Percentiles rank a stretch among this genome's conserved stretches.
phyloP scores from a whole-genome alignment of 495 filamentous ascomycete species.

The Saxispiralis lemnorum region DNA sequence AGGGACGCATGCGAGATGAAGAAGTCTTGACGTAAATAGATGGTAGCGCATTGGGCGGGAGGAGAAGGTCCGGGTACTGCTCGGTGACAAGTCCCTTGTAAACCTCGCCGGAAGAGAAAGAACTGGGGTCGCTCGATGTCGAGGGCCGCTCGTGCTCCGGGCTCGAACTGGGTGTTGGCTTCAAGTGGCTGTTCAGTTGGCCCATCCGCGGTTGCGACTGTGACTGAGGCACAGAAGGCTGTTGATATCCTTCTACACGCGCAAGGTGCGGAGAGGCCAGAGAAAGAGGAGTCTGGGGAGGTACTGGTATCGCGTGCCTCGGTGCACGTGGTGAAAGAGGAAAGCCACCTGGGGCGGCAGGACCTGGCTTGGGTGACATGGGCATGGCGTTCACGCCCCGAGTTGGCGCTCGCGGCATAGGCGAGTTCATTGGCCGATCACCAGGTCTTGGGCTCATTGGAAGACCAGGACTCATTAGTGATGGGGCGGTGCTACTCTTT shows the following conservation, averaged over 20 bases:
- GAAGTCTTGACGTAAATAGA: slow-evolving; percentile 70
- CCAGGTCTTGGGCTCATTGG: slow-evolving; percentile 80
- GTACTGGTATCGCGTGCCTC: slow-evolving; percentile 46
- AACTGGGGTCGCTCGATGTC: slow-evolving; percentile 8
- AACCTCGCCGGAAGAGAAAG: slow-evolving; percentile 18
- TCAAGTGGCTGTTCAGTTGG: slow-evolving; percentile 5
- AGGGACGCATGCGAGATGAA: slow-evolving; percentile 85
- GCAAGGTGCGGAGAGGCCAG: slow-evolving; percentile 31
- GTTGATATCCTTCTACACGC: slow-evolving; percentile 17
- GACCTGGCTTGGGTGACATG: slow-evolving; percentile 39
- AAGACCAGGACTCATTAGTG: slow-evolving; percentile 68
- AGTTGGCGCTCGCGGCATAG: slow-evolving; percentile 46
- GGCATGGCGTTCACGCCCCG: slow-evolving; percentile 43
- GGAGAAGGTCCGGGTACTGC: slow-evolving; percentile 62
- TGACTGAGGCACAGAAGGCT: neutral
- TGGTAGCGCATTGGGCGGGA: slow-evolving; percentile 82
- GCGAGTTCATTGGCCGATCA: slow-evolving; percentile 52
- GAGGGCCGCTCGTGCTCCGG: slow-evolving; percentile 10
- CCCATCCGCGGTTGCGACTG: slow-evolving; percentile 7
- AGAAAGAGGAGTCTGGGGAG: slow-evolving; percentile 42
- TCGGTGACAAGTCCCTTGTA: slow-evolving; percentile 60
- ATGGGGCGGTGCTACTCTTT: slow-evolving; percentile 28
- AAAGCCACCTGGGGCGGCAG: slow-evolving; percentile 28
- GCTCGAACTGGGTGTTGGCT: slow-evolving; percentile 7
- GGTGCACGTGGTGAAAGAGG: slow-evolving; percentile 59